Conservation (phyloP, 2,329 filamentous ascomycete species). For the Phaeosphaeria sp. region DNA sequence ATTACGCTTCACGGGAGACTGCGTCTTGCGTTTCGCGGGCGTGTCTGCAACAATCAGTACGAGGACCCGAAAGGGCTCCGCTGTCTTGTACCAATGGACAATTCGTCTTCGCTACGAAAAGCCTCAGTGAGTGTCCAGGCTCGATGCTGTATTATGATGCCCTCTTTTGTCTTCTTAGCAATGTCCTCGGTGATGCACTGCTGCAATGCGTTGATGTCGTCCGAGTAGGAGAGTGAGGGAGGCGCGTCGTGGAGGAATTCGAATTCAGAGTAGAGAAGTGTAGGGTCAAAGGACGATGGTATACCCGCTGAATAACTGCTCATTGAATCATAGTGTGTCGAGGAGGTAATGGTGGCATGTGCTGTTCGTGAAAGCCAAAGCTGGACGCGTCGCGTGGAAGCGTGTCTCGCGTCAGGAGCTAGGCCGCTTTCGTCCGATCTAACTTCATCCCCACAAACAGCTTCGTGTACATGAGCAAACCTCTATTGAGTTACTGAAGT, state of each 20-base stretch:
- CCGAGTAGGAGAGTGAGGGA: conserved; percentile 44
- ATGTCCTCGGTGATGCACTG: conserved; percentile 51
- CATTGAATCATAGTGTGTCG: conserved; percentile 23
- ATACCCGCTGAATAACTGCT: conserved; percentile 40
- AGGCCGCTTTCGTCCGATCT: not conserved
- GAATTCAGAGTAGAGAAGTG: conserved; percentile 56
- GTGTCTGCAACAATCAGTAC: conserved; percentile 42
- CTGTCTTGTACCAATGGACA: conserved; percentile 39
- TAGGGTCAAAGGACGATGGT: conserved; percentile 60
- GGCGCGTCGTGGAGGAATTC: conserved; percentile 28
- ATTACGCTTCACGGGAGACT: conserved; percentile 13
- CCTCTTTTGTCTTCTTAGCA: conserved; percentile 50
- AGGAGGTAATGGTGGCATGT: conserved; percentile 5
- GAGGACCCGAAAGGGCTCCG: conserved; percentile 1
- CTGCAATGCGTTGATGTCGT: conserved; percentile 58
- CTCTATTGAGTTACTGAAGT: not conserved
- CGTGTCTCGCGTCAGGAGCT: not conserved
- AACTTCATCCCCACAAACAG: not conserved
- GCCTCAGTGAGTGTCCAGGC: conserved; percentile 55
- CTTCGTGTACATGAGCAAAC: not conserved
- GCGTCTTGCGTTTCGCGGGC: conserved; percentile 31
- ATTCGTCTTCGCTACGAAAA: conserved; percentile 59
- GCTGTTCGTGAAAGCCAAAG: not conserved
- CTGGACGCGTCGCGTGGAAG: conserved; percentile 1
- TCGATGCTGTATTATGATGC: conserved; percentile 60